These are phyloP conservation scores for Colletotrichum neosansevieriae DNA, from an alignment of 2,329 filamentous ascomycete genomes.

Conservation along the genomic window DNA sequence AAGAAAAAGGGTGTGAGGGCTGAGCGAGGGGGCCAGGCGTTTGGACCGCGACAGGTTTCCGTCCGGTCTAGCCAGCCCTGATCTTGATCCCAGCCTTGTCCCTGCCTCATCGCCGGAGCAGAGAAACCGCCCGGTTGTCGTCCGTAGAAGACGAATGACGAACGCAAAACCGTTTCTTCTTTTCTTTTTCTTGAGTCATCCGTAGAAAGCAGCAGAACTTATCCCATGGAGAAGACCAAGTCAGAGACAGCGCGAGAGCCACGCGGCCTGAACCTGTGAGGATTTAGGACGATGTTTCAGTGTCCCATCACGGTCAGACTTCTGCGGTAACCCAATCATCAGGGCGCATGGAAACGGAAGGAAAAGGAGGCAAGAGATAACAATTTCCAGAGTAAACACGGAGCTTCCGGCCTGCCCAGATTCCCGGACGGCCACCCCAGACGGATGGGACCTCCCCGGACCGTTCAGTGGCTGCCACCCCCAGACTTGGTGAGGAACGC, in stretches of 20 bases:
- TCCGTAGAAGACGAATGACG: background rate
- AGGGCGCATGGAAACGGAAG: background rate
- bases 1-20: background rate
- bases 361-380: background rate
- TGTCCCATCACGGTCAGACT: slow-evolving; percentile 20
- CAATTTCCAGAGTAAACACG: slow-evolving; percentile 13
- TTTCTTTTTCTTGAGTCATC: background rate
- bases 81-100: slow-evolving; percentile 8
- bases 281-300: slow-evolving; percentile 36
- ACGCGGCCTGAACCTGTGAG: slow-evolving; percentile 22
- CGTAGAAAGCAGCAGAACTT: slow-evolving; percentile 6
- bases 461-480: slow-evolving; percentile 10
- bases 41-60: slow-evolving; percentile 1
- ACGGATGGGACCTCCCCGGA: slow-evolving; percentile 19
- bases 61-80: background rate
- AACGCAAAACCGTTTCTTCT: background rate
- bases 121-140: slow-evolving; percentile 9
- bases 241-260: slow-evolving; percentile 9
- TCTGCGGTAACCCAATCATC: slow-evolving; percentile 30
- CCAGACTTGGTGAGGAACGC: background rate
- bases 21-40: slow-evolving; percentile 7
- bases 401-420: slow-evolving; percentile 20
- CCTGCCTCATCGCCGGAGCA: slow-evolving; percentile 16
- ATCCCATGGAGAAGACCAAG: too few relatives aligned
- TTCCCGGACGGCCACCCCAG: slow-evolving; percentile 15